Evolutionary conservation across 768 basidiomycete genomes (phyloP).

Genomic region (Boletus rubescentipes): DNA sequence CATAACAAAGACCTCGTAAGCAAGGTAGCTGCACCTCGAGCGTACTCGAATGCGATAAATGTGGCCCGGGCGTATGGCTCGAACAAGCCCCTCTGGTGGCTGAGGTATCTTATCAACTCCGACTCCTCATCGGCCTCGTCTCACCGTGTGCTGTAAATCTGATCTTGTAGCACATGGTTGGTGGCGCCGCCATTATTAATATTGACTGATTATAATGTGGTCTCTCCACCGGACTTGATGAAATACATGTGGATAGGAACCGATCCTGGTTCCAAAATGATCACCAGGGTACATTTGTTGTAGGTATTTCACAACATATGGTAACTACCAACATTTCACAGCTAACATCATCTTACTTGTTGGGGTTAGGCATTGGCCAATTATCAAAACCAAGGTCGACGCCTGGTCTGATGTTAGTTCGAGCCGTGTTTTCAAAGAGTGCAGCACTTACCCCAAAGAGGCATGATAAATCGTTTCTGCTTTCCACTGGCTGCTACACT

Average conservation of each 20-base stretch:
- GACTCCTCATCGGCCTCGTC: no score
- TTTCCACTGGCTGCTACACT: conserved; percentile 57
- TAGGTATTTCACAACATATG: background rate
- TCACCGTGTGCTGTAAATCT: no score
- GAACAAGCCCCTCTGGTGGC: no score
- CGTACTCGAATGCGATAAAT: no score
- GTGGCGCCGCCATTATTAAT: background rate
- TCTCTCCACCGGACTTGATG: background rate
- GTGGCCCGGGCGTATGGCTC: no score
- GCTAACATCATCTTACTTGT: conserved; percentile 1
- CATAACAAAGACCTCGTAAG: no score
- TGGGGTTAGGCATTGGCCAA: conserved; percentile 38
- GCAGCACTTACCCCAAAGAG: conserved; percentile 62
- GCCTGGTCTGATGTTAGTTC: conserved; percentile 36
- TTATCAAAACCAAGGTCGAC: conserved; percentile 72
- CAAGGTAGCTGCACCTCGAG: no score
- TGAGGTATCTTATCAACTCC: no score
- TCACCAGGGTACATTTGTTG: background rate
- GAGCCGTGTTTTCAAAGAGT: background rate
- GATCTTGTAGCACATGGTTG: background rate
- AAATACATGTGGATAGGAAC: background rate
- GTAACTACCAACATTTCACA: background rate
- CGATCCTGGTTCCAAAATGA: background rate
- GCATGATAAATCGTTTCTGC: conserved; percentile 67
- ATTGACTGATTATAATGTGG: background rate